phyloP scores from a whole-genome alignment of 2,329 filamentous ascomycete species.

The Thielaviopsis musarum region DNA sequence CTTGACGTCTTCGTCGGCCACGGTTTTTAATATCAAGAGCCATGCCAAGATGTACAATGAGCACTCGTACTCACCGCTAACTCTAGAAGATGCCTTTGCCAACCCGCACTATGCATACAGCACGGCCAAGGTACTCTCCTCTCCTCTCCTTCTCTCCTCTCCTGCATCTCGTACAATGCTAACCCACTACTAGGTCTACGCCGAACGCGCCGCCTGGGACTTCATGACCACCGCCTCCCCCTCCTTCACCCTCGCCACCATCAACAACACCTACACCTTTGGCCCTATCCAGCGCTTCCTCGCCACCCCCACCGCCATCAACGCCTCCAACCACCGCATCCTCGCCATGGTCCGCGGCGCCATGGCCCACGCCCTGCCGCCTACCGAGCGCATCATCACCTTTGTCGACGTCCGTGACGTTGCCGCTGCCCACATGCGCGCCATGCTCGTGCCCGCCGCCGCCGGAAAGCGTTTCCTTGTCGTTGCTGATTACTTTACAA shows the following conservation, averaged over 20 bases:
- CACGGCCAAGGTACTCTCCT: conserved; percentile 17
- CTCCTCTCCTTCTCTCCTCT: conserved; percentile 18
- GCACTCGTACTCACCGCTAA: conserved; percentile 18
- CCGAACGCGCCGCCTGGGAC: conserved; percentile 50
- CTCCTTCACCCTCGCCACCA: conserved; percentile 43
- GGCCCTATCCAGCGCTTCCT: conserved; percentile 40
- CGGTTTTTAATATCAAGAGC: conserved; percentile 24
- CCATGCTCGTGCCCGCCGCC: conserved; percentile 37
- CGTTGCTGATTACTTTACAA: conserved; percentile 22
- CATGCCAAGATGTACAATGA: conserved; percentile 17
- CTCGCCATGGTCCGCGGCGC: conserved; percentile 46
- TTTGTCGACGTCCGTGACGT: conserved; percentile 47
- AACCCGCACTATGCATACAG: conserved; percentile 18
- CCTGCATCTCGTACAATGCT: neutral
- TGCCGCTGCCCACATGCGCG: conserved; percentile 44
- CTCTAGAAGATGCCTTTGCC: conserved; percentile 12
- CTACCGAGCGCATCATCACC: conserved; percentile 22
- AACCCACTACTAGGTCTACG: conserved; percentile 30
- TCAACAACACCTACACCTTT: conserved; percentile 46
- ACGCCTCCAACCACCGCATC: conserved; percentile 43
- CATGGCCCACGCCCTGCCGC: conserved; percentile 37
- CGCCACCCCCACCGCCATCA: conserved; percentile 27
- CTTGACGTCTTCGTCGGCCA: conserved; percentile 30
- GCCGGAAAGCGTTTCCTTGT: conserved; percentile 48
- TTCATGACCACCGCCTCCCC: conserved; percentile 16